Conservation (phyloP, 495 filamentous ascomycete species). For the Penicillium canescens region DNA sequence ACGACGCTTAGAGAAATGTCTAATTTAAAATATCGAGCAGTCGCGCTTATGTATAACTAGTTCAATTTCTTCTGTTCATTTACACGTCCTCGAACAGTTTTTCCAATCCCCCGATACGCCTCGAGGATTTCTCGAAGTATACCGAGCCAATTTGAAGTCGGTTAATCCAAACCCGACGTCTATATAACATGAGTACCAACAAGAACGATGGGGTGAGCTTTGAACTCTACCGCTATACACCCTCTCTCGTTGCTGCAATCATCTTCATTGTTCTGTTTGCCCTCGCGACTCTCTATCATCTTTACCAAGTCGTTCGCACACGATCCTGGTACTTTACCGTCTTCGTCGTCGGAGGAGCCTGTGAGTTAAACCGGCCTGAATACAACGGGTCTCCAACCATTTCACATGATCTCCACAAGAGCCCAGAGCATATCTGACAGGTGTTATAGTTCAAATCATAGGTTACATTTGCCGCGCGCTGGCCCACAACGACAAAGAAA, state of each 20-base stretch:
- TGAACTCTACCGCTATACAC: conserved; percentile 14
- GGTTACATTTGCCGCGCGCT: conserved; percentile 55
- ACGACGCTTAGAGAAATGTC: too few relatives aligned
- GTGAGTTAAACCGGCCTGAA: conserved; percentile 35
- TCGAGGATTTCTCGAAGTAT: too few relatives aligned
- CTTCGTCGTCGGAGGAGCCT: conserved; percentile 55
- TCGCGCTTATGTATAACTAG: too few relatives aligned
- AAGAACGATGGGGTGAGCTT: background rate
- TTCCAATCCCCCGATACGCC: too few relatives aligned
- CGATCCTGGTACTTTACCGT: conserved; percentile 64
- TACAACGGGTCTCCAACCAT: too few relatives aligned
- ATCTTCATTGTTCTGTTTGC: conserved; percentile 23
- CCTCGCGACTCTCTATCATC: background rate
- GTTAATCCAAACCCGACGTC: background rate
- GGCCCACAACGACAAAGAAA: conserved; percentile 10
- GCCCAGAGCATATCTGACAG: background rate
- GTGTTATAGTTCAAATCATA: conserved; percentile 46
- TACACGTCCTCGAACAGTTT: too few relatives aligned
- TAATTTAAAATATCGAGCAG: too few relatives aligned
- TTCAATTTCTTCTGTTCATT: too few relatives aligned
- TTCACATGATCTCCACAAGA: background rate
- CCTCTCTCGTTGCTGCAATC: conserved; percentile 4
- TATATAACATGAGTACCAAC: background rate
- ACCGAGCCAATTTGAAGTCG: too few relatives aligned
- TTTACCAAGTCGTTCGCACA: conserved; percentile 35